Evolutionary conservation across 345 rosid genomes (phyloP).

Genomic region (Erucastrum elatum): DNA sequence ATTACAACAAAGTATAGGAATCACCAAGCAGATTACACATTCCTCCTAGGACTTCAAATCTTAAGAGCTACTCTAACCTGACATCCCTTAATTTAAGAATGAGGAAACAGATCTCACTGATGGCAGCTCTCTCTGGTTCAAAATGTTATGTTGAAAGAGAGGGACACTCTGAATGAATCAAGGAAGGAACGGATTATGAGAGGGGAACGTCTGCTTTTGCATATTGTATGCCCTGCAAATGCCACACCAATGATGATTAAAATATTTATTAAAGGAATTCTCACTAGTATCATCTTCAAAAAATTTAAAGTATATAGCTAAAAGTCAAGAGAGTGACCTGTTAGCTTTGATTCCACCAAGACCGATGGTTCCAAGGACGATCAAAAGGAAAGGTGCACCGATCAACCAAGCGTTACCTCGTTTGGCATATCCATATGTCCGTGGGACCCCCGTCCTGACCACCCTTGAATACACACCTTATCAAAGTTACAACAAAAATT

Average conservation of each 20-base stretch:
- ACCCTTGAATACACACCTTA: slow-evolving; percentile 58
- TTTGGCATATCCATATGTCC: slow-evolving; percentile 46
- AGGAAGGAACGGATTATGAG: slow-evolving; percentile 90
- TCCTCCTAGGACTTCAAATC: not conserved
- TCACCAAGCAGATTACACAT: not conserved
- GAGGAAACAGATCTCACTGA: not conserved
- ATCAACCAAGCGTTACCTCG: slow-evolving; percentile 57
- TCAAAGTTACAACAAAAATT: slow-evolving; percentile 13
- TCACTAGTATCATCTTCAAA: not conserved
- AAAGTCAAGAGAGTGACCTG: slow-evolving; percentile 48
- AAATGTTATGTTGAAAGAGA: not conserved
- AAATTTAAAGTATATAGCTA: not conserved
- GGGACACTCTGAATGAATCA: slow-evolving; percentile 28
- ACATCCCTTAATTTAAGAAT: not conserved
- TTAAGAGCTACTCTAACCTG: not conserved
- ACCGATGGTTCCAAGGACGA: slow-evolving; percentile 67
- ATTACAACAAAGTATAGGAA: not conserved
- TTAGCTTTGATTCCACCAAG: slow-evolving; percentile 68
- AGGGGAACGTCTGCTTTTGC: slow-evolving; percentile 66
- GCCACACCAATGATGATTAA: not conserved
- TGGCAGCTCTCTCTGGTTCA: not conserved
- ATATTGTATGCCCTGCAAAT: slow-evolving; percentile 67
- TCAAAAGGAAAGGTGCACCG: slow-evolving; percentile 59
- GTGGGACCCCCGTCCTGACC: slow-evolving; percentile 69
- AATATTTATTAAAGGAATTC: not conserved